These are phyloP conservation scores for Seiridium cupressi DNA, from an alignment of 2,329 filamentous ascomycete species.

Conservation along the genomic window DNA sequence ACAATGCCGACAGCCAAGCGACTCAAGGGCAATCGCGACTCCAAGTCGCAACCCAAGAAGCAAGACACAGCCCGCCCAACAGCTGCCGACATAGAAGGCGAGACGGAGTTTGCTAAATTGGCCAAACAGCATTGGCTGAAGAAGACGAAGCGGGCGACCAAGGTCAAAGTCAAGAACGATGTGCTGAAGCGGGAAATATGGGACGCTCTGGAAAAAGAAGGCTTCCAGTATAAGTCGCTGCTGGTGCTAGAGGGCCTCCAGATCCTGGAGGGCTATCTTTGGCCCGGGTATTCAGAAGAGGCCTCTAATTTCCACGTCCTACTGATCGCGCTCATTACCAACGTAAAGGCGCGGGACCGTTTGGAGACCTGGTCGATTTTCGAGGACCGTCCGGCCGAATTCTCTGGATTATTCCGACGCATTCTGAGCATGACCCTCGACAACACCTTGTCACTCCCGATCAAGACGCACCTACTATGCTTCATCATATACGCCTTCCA, in stretches of 20 bases:
- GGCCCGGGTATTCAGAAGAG: conserved; percentile 88
- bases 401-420: conserved; percentile 85
- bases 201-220: conserved; percentile 80
- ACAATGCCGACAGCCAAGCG: conserved; percentile 60
- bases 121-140: conserved; percentile 86
- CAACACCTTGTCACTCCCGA: conserved; percentile 58
- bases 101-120: conserved; percentile 70
- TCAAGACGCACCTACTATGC: conserved; percentile 80
- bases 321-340: conserved; percentile 80
- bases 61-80: conserved; percentile 54
- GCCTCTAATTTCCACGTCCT: conserved; percentile 91
- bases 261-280: conserved; percentile 85
- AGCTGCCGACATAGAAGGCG: conserved; percentile 67
- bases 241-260: conserved; percentile 87
- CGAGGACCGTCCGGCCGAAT: conserved; percentile 72
- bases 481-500: conserved; percentile 94
- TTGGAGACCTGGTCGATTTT: conserved; percentile 87
- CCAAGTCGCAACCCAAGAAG: conserved; percentile 36
- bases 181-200: conserved; percentile 86
- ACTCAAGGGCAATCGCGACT: conserved; percentile 49
- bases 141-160: conserved; percentile 55
- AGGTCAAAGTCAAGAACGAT: conserved; percentile 76
- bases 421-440: conserved; percentile 85
- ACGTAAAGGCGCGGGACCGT: conserved; percentile 84
- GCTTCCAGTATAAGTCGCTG: conserved; percentile 75